phyloP scores from a whole-genome alignment of 495 filamentous ascomycete genomes.

The Aspergillus incahuasiensis region DNA sequence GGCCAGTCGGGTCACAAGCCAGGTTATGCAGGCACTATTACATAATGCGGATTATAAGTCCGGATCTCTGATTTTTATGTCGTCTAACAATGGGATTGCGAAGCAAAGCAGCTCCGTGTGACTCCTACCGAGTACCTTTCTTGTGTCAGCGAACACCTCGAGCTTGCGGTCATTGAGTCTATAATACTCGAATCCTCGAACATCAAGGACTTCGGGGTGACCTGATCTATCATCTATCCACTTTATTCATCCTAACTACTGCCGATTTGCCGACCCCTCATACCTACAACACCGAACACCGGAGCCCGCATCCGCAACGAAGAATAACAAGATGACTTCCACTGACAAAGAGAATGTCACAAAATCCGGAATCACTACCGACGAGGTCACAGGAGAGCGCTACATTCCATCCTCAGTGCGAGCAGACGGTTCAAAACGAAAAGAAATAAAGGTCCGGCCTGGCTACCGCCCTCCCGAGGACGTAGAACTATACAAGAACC shows the following conservation, averaged over 20 bases:
- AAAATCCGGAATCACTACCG: constrained; percentile 70
- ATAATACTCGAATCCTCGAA: not conserved
- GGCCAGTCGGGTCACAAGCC: constrained; percentile 20
- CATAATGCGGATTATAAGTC: constrained; percentile 1
- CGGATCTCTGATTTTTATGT: not conserved
- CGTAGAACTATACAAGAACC: constrained; percentile 93
- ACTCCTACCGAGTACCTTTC: too few relatives aligned
- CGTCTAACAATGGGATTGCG: not conserved
- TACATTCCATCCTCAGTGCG: constrained; percentile 84
- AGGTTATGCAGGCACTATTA: constrained; percentile 6
- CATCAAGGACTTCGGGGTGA: not conserved
- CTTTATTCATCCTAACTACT: not conserved
- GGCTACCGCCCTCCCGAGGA: constrained; percentile 96
- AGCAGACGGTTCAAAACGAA: constrained; percentile 80
- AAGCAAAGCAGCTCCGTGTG: not conserved
- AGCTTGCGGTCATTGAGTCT: not conserved
- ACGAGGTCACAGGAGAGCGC: constrained; percentile 67
- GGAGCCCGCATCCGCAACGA: not conserved
- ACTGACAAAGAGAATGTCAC: constrained; percentile 16
- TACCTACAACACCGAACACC: not conserved
- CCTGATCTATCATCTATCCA: not conserved
- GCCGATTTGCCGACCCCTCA: not conserved
- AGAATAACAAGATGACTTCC: constrained; percentile 19
- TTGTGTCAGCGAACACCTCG: too few relatives aligned
- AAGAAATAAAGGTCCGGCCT: constrained; percentile 87